phyloP scores from a whole-genome alignment of 1,284 basidiomycete species.

The Ustilago xerochloae region DNA sequence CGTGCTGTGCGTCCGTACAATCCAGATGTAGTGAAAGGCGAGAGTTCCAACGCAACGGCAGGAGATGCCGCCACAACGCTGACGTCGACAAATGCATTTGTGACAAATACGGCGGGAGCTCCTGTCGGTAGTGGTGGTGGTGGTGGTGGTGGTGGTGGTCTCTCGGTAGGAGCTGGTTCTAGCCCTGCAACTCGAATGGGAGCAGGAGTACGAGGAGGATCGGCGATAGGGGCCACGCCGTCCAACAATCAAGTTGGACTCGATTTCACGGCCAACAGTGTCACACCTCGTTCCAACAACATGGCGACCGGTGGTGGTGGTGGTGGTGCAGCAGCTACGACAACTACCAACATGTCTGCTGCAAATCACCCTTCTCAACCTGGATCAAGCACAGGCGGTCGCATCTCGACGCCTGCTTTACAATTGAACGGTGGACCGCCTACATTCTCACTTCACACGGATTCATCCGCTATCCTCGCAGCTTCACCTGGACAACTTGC shows the following conservation, averaged over 20 bases:
- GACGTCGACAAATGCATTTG: neutral
- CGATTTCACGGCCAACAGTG: no score
- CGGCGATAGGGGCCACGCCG: slow-evolving; percentile 3
- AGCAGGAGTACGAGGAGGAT: no score
- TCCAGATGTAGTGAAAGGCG: slow-evolving; percentile 32
- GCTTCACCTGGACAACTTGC: slow-evolving; percentile 36
- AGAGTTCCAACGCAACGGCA: slow-evolving; percentile 5
- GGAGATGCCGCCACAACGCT: no score
- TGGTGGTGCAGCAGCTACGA: slow-evolving; percentile 10
- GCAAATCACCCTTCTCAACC: slow-evolving; percentile 25
- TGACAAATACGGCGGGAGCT: no score
- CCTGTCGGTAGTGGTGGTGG: no score
- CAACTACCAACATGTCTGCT: slow-evolving; percentile 12
- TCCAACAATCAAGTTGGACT: slow-evolving; percentile 7
- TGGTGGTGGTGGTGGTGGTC: no score
- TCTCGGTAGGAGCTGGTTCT: no score
- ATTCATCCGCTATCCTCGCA: slow-evolving; percentile 41
- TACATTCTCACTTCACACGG: slow-evolving; percentile 32
- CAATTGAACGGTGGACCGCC: slow-evolving; percentile 40
- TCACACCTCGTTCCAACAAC: neutral
- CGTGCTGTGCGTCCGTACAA: slow-evolving; percentile 55
- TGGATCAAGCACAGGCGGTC: slow-evolving; percentile 28
- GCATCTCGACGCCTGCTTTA: slow-evolving; percentile 37
- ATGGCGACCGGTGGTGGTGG: neutral
- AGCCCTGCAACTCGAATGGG: no score